Base-by-base conservation (phyloP, 1,284 basidiomycete species). In the Cerioporus squamosus region DNA sequence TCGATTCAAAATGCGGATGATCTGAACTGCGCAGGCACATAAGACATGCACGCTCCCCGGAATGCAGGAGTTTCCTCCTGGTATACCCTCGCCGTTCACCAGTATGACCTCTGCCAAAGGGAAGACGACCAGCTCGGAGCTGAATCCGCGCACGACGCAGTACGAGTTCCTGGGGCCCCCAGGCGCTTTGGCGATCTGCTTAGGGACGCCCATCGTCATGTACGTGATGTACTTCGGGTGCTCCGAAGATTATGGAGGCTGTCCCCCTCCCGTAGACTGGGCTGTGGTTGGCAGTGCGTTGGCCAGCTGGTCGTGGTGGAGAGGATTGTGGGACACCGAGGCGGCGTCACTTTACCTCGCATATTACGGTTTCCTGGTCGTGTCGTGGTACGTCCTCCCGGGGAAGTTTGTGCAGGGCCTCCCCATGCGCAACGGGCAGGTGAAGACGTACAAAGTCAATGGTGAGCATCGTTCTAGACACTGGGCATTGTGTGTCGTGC, bases 391-490 rank as follows among this genome's bases (percentile, higher is more conserved):
- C 9, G 68, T 96, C 38, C 77, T 99, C 6, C 97, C 97, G 0
- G 96, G 94, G 5, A 90, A 94, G 64, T 85, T 85, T 82, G 81
- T 97, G 14, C 81, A 93, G 61, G 97, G 97, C 15, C 86, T 82
- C 10, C 78, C 83, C 20, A 75, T 98, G 64, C 82, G 97, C 42
- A 90, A 88, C 40, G 97, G 97, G 0, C 79, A 79, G 54, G 87
- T 82, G 67, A 88, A 90, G 72, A 77, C 80, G 60, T 99, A 99
- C 82, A 98, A 95, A 77, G 95, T 98, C 68, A 99, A 99, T 78
- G 95, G 95, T 95, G 68, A 60, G 75, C 67, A 20, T 42, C n/a
- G 1, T 20, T 9, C 18, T 43, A n/a, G 3, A 15, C 29, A 36
- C 15, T 36, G 33, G n/a, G n/a, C 45, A 22, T 24, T 10, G 42